phyloP scores from a whole-genome alignment of 106 monocot genomes.

The Dendrobium huoshanense region DNA sequence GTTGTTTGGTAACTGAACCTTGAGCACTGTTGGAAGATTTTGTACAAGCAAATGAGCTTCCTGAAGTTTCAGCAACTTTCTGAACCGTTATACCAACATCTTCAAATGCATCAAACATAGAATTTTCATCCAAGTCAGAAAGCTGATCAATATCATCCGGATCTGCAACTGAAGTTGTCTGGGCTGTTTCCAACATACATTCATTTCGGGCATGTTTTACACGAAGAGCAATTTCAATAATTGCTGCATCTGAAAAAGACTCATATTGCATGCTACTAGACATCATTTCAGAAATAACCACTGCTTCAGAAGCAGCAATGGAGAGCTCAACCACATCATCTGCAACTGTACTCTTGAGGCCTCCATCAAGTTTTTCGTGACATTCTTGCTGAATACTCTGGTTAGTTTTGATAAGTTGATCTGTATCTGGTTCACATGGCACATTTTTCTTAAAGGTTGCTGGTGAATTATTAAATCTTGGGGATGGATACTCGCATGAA shows the following conservation, averaged over 20 bases:
- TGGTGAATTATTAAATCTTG: not conserved
- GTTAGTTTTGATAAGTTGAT: slow-evolving; percentile 9
- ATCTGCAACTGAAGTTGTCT: slow-evolving; percentile 10
- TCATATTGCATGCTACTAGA: slow-evolving; percentile 17
- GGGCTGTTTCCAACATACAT: slow-evolving; percentile 15
- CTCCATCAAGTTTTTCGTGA: slow-evolving; percentile 11
- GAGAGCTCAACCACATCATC: slow-evolving; percentile 64
- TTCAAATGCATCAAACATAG: slow-evolving; percentile 53
- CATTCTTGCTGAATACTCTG: not conserved
- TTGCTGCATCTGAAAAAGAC: slow-evolving; percentile 22
- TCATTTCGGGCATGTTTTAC: slow-evolving; percentile 51
- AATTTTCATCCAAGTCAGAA: slow-evolving; percentile 56
- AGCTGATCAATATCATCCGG: slow-evolving; percentile 33
- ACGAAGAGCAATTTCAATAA: slow-evolving; percentile 57
- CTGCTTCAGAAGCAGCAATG: slow-evolving; percentile 79
- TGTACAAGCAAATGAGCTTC: not conserved
- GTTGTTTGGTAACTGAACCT: not conserved
- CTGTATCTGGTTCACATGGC: not conserved
- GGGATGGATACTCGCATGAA: slow-evolving; percentile 12
- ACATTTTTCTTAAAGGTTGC: not conserved
- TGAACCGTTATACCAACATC: slow-evolving; percentile 57
- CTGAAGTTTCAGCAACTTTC: slow-evolving; percentile 19
- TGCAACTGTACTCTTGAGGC: slow-evolving; percentile 18
- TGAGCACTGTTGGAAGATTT: slow-evolving; percentile 7
- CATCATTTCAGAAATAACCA: slow-evolving; percentile 59